phyloP scores from a whole-genome alignment of 1,139 yeast species.

The Yamadazyma buinensis region DNA sequence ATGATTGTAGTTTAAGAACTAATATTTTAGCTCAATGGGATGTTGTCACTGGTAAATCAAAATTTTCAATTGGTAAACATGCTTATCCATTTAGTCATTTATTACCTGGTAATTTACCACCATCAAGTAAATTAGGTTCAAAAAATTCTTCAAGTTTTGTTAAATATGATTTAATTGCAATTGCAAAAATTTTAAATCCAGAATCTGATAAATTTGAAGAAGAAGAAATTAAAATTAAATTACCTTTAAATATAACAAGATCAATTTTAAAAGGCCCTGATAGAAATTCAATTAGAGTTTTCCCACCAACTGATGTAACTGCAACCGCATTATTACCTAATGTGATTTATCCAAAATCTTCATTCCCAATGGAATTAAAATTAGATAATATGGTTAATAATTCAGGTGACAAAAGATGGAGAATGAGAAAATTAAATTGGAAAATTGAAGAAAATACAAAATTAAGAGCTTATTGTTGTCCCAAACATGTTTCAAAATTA shows the following conservation, averaged over 20 bases:
- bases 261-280: conserved; percentile 82
- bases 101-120: conserved; percentile 87
- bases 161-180: conserved; percentile 72
- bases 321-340: conserved; percentile 87
- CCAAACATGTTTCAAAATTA: conserved; percentile 48
- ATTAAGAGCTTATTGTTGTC: conserved; percentile 57
- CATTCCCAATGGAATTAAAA: conserved; percentile 76
- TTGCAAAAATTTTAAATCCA: conserved; percentile 25
- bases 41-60: conserved; percentile 55
- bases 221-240: conserved; percentile 37
- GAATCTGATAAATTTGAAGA: too few species aligned
- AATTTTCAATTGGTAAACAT: conserved; percentile 63
- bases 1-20: conserved; percentile 49
- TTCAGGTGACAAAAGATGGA: conserved; percentile 69
- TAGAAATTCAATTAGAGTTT: conserved; percentile 80
- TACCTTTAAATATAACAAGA: conserved; percentile 74
- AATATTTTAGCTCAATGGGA: conserved; percentile 86
- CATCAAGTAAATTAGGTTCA: conserved; percentile 61
- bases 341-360: conserved; percentile 82
- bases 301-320: conserved; percentile 91
- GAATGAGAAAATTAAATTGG: conserved; percentile 89
- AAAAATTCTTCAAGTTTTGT: conserved; percentile 54
- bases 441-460: conserved; percentile 79
- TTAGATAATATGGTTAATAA: conserved; percentile 68
- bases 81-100: conserved; percentile 94